Percentiles rank a stretch among this genome's conserved stretches.
Evolutionary conservation across 495 filamentous ascomycete genomes (phyloP).

Genomic region (Thozetella sp.): DNA sequence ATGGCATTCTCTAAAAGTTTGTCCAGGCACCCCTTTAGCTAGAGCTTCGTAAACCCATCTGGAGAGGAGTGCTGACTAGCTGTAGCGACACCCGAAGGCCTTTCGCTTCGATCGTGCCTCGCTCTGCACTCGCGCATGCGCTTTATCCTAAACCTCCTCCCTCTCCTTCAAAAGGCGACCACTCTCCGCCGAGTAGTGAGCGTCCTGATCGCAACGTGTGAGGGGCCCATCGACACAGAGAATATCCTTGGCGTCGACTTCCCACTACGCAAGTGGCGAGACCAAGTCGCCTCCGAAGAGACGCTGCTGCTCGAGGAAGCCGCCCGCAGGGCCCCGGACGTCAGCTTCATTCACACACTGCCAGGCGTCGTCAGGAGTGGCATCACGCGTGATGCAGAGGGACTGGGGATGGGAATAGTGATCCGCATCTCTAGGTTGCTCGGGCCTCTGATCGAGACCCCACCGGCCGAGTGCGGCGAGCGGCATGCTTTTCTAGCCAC

Average conservation of each 20-base stretch:
- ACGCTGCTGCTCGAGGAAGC: slow-evolving; percentile 25
- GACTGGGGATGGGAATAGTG: not conserved
- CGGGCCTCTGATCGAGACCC: slow-evolving; percentile 3
- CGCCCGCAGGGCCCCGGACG: slow-evolving; percentile 15
- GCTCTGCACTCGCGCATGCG: slow-evolving; percentile 45
- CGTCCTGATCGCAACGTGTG: slow-evolving; percentile 45
- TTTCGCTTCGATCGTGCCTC: slow-evolving; percentile 47
- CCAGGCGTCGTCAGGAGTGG: not conserved
- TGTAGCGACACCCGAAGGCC: not conserved
- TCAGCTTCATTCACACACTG: not conserved
- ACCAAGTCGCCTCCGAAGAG: not conserved
- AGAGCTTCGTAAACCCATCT: no score
- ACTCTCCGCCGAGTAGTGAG: slow-evolving; percentile 53
- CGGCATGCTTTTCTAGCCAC: slow-evolving; percentile 51
- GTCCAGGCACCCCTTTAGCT: not conserved
- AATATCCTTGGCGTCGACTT: slow-evolving; percentile 39
- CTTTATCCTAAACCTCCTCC: slow-evolving; percentile 60
- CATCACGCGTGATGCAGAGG: slow-evolving; percentile 4
- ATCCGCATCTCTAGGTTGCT: not conserved
- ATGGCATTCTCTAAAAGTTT: slow-evolving; percentile 22
- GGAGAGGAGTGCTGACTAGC: no score
- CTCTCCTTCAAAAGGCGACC: slow-evolving; percentile 40
- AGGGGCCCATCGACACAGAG: slow-evolving; percentile 43
- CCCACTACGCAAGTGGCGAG: not conserved
- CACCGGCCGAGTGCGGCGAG: slow-evolving; percentile 43